Conservation (phyloP, 2,329 filamentous ascomycete species). For the Lecanosticta acicola region DNA sequence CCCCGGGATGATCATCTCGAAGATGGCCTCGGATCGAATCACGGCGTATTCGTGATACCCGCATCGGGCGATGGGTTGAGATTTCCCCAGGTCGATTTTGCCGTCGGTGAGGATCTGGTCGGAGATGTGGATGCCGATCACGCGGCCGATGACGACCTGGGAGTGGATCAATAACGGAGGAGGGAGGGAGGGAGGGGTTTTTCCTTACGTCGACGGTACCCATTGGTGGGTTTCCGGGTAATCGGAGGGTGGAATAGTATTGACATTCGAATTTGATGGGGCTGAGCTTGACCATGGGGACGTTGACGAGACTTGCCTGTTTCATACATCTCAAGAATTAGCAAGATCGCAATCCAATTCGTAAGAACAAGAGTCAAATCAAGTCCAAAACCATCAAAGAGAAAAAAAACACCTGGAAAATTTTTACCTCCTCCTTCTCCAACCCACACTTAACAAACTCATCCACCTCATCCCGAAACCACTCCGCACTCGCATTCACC, state of each 20-base stretch:
- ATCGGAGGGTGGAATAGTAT: conserved; percentile 49
- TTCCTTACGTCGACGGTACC: conserved; percentile 52
- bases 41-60: conserved; percentile 57
- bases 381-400: too few species aligned
- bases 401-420: too few species aligned
- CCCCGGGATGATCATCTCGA: conserved; percentile 50
- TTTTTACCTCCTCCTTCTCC: conserved; percentile 39
- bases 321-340: neutral
- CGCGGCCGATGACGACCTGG: conserved; percentile 46
- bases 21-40: conserved; percentile 45
- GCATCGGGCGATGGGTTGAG: conserved; percentile 54
- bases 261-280: conserved; percentile 57
- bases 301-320: conserved; percentile 35
- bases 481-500: conserved; percentile 52
- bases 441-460: conserved; percentile 50
- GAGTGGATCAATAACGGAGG: neutral
- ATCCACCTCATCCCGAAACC: conserved; percentile 46
- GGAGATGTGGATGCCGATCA: conserved; percentile 54
- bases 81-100: conserved; percentile 52
- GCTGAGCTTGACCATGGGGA: conserved; percentile 51
- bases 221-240: conserved; percentile 55
- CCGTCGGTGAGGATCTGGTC: conserved; percentile 52
- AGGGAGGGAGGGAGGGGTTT: too few species aligned
- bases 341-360: too few species aligned
- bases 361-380: too few species aligned